Conservation (phyloP, 441 rosid genomes). For the Populus hybrid region DNA sequence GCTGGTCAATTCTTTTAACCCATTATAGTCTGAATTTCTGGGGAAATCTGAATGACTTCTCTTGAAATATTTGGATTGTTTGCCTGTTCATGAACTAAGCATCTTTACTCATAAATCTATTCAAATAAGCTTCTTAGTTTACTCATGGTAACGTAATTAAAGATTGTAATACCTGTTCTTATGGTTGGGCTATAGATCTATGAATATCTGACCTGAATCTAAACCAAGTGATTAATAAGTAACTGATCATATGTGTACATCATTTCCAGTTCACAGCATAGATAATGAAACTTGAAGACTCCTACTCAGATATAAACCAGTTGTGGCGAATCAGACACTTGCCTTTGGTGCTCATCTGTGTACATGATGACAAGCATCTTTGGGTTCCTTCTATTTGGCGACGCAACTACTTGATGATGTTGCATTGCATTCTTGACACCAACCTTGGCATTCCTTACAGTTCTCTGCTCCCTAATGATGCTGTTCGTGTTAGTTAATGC, state of each 20-base stretch:
- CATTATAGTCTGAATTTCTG: background rate
- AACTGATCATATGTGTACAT: constrained; percentile 18
- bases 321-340: constrained; percentile 83
- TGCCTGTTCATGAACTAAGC: background rate
- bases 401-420: constrained; percentile 87
- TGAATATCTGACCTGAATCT: constrained; percentile 1
- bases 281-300: constrained; percentile 88
- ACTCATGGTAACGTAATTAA: background rate
- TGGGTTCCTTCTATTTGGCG: constrained; percentile 90
- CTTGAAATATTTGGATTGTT: background rate
- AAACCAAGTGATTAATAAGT: background rate
- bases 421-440: constrained; percentile 82
- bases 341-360: constrained; percentile 74
- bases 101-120: background rate
- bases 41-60: background rate
- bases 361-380: constrained; percentile 85
- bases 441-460: constrained; percentile 85
- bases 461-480: constrained; percentile 74
- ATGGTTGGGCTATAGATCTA: background rate
- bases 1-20: background rate
- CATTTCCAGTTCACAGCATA: constrained; percentile 84
- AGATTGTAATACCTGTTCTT: background rate
- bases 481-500: constrained; percentile 92
- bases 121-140: background rate
- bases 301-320: constrained; percentile 64